phyloP scores from a whole-genome alignment of 495 filamentous ascomycete genomes.

The Annulohypoxylon maeteangense region DNA sequence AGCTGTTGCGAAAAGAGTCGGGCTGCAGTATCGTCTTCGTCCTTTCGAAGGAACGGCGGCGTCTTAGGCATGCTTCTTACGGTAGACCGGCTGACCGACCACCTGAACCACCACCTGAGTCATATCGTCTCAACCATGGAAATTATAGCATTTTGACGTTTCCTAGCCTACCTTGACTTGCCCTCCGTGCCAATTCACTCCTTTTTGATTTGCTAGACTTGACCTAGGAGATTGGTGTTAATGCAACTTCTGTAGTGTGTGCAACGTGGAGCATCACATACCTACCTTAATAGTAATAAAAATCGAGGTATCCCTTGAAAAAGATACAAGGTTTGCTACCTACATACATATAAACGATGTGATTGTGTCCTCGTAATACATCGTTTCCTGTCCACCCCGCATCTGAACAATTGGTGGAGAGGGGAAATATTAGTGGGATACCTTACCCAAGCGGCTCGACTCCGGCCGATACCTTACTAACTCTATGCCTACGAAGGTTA shows the following conservation, averaged over 20 bases:
- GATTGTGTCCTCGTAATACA: slow-evolving; percentile 8
- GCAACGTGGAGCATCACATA: slow-evolving; percentile 21
- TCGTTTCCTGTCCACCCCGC: slow-evolving; percentile 16
- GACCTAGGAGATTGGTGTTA: slow-evolving; percentile 10
- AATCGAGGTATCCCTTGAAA: slow-evolving; percentile 23
- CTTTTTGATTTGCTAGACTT: slow-evolving; percentile 14
- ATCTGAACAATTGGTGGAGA: slow-evolving; percentile 5
- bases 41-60: slow-evolving; percentile 8
- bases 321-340: slow-evolving; percentile 26
- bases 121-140: neutral
- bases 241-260: slow-evolving; percentile 33
- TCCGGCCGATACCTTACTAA: neutral
- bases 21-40: slow-evolving; percentile 2
- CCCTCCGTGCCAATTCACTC: neutral
- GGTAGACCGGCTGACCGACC: slow-evolving; percentile 15
- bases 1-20: slow-evolving; percentile 23
- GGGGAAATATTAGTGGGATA: neutral
- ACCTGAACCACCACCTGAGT: neutral
- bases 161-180: neutral
- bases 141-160: slow-evolving; percentile 14
- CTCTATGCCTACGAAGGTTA: slow-evolving; percentile 1
- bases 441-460: neutral
- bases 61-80: slow-evolving; percentile 17
- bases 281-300: neutral
- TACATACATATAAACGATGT: neutral